A percentile compares a stretch with the other conserved stretches of the same genome.
Conservation (phyloP, 1,284 basidiomycete genomes). For the Kwoniella shivajii region DNA sequence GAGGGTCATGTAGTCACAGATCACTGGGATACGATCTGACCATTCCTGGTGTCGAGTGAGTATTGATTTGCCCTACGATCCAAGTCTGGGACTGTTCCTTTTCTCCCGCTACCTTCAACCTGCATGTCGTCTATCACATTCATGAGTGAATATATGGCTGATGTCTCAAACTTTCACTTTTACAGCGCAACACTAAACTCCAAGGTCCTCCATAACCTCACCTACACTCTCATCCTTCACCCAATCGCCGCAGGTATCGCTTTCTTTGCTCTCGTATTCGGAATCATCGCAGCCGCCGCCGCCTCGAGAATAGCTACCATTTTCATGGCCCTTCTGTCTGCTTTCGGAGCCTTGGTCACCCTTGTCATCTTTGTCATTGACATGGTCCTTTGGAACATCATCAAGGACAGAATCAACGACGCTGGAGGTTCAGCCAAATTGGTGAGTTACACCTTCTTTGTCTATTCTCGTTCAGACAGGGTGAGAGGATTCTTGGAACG, state of each 20-base stretch:
- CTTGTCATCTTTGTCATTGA: slow-evolving; percentile 73
- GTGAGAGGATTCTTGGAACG: neutral
- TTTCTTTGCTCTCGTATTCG: slow-evolving; percentile 71
- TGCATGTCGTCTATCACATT: neutral
- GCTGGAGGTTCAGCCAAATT: slow-evolving; percentile 54
- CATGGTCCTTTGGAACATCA: slow-evolving; percentile 75
- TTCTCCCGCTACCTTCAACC: neutral
- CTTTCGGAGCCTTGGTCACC: slow-evolving; percentile 65
- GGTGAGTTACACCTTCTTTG: slow-evolving; percentile 54
- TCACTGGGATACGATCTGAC: slow-evolving; percentile 44
- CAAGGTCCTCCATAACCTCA: slow-evolving; percentile 66
- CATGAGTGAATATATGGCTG: neutral
- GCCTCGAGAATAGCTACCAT: slow-evolving; percentile 71
- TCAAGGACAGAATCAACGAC: slow-evolving; percentile 62
- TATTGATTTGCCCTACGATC: neutral
- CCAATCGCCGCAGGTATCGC: slow-evolving; percentile 73
- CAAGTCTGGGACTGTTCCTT: neutral
- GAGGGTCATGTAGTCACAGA: slow-evolving; percentile 51
- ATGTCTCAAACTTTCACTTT: neutral
- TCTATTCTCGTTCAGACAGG: neutral
- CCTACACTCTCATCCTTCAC: slow-evolving; percentile 70
- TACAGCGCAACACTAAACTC: slow-evolving; percentile 55
- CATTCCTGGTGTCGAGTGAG: slow-evolving; percentile 28
- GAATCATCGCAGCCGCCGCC: slow-evolving; percentile 63
- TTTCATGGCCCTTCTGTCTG: slow-evolving; percentile 69